phyloP scores from a whole-genome alignment of 805 yeast species.

The Spathaspora girioi region DNA sequence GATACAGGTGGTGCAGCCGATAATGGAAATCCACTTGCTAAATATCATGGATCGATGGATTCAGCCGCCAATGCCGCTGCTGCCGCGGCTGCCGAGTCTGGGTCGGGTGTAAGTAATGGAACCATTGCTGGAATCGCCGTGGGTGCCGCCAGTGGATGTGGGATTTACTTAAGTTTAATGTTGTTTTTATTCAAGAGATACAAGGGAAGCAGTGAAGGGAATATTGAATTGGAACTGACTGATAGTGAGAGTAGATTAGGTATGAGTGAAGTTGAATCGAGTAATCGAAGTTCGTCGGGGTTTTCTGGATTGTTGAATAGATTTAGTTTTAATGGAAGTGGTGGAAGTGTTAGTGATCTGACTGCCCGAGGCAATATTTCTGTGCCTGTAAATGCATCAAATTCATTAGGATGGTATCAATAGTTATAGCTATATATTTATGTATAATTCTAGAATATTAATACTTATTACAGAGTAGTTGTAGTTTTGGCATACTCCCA shows the following conservation, averaged over 20 bases:
- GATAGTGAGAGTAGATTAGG: constrained; percentile 38
- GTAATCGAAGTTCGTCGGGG: constrained; percentile 16
- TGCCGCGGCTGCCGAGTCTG: too few species aligned
- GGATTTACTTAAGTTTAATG: constrained; percentile 59
- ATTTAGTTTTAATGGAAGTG: too few species aligned
- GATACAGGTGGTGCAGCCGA: constrained; percentile 7
- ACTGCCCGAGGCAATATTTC: constrained; percentile 43
- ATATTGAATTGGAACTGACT: constrained; percentile 36
- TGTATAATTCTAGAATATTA: too few species aligned
- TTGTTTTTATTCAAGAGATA: constrained; percentile 50
- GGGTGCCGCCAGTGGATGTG: constrained; percentile 79
- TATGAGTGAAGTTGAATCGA: constrained; percentile 13
- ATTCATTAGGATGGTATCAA: constrained; percentile 65
- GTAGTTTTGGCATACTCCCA: constrained; percentile 20
- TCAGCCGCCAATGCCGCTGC: constrained; percentile 9
- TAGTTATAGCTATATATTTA: neutral
- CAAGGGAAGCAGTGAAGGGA: constrained; percentile 27
- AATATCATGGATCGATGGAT: constrained; percentile 33
- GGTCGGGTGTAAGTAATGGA: constrained; percentile 12
- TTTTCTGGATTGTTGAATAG: constrained; percentile 27
- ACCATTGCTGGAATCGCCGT: constrained; percentile 74
- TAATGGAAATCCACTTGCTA: constrained; percentile 5
- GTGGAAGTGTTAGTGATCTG: constrained; percentile 5
- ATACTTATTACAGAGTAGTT: too few species aligned
- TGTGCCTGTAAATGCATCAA: constrained; percentile 65